Evolutionary conservation across 2,329 filamentous ascomycete species (phyloP), one percentile per base, ranked within the genome.

Genomic region (Sclerotinia subarctica): DNA sequence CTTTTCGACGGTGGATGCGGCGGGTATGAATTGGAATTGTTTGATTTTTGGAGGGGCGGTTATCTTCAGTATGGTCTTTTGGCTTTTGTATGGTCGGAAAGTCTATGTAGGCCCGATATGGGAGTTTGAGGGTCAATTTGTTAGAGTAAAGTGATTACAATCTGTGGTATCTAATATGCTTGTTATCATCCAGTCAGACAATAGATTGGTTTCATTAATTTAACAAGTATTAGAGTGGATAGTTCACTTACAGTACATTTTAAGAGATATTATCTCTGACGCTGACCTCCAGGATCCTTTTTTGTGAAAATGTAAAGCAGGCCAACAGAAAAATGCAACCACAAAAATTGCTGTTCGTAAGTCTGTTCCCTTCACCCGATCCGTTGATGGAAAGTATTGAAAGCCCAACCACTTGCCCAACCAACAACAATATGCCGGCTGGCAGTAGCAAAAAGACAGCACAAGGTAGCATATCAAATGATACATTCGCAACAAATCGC

Each of bases 21-120:
- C 57, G 5, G 38, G 38, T 8, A 68, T 68, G 69, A 70, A 70
- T 29, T 70, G 56, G 46, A 62, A 44, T 8, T 38, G 56, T 13
- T 38, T 70, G 5, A 67, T 70, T 5, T 70, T 56, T 42, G 59
- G 58, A 4, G 62, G 57, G 10, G 54, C 49, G 0, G 29, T 70
- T 26, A 35, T 65, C 10, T 57, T 68, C 21, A 52, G 52, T 21
- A 35, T 62, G 51, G 10, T 63, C 15, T 70, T 60, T 29, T 68
- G 66, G 69, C n/a, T 54, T 11, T 17, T 70, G 4, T 47, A 63
- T 63, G 66, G 60, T 5, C 51, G 66, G 8, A 59, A 66, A 29
- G 42, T 57, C 19, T 70, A 70, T 47, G 68, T 56, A 17, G 69
- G 69, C 26, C 66, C 66, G 1, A 38, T 66, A 42, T 57, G 42